Percentiles rank a stretch among this genome's conserved stretches.
Evolutionary conservation across 371 early-diverging fungal species (phyloP).

Genomic region (Rhizopus delemar): DNA sequence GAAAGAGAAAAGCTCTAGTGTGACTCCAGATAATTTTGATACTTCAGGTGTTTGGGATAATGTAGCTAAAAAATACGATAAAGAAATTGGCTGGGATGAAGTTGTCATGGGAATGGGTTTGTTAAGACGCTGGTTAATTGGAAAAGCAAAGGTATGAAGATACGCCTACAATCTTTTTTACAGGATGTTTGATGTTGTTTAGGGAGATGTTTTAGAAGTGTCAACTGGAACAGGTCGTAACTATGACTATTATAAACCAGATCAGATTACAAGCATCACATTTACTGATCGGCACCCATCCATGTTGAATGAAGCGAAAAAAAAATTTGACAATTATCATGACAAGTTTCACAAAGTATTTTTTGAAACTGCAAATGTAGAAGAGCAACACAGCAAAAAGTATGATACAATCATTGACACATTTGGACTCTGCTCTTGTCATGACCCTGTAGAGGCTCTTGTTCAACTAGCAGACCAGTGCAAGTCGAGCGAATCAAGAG

Average conservation of each 20-base stretch:
- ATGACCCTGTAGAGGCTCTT: constrained; percentile 69
- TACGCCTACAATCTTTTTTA: too few species aligned
- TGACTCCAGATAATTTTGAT: constrained; percentile 43
- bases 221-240: constrained; percentile 78
- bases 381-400: constrained; percentile 25
- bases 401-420: constrained; percentile 82
- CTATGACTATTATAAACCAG: constrained; percentile 56
- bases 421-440: constrained; percentile 78
- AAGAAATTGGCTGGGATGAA: constrained; percentile 68
- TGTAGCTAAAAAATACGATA: constrained; percentile 63
- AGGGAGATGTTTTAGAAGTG: constrained; percentile 66
- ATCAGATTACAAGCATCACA: constrained; percentile 45
- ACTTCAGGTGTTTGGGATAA: constrained; percentile 47
- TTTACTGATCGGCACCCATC: constrained; percentile 58
- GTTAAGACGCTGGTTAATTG: constrained; percentile 54
- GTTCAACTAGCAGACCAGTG: constrained; percentile 65
- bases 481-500: constrained; percentile 56
- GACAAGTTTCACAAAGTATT: constrained; percentile 39
- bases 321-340: constrained; percentile 41
- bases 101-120: constrained; percentile 63
- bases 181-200: background rate
- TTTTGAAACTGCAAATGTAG: constrained; percentile 40
- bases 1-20: constrained; percentile 13
- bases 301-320: constrained; percentile 64
- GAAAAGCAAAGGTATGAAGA: constrained; percentile 45